phyloP scores from a whole-genome alignment of 2,329 filamentous ascomycete genomes.

The Penicillium aurantiogriseum region DNA sequence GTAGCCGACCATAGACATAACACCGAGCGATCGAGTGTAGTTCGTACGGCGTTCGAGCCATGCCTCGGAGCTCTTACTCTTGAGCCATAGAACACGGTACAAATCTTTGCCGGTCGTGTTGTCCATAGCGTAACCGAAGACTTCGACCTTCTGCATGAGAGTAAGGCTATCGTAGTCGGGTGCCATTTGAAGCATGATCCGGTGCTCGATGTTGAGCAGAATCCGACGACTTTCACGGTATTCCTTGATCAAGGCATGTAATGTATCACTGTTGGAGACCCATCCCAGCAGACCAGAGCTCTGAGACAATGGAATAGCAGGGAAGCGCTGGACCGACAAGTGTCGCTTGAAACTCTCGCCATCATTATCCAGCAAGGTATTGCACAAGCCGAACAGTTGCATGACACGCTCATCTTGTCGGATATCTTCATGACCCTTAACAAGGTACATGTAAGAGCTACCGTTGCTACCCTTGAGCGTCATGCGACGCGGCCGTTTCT shows the following conservation, averaged over 20 bases:
- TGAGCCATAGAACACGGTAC: constrained; percentile 96
- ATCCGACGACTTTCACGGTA: constrained; percentile 98
- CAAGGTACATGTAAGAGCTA: constrained; percentile 76
- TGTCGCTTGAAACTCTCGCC: constrained; percentile 96
- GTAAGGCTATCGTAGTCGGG: constrained; percentile 98
- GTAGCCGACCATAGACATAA: constrained; percentile 99
- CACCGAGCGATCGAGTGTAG: constrained; percentile 92
- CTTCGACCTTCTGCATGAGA: constrained; percentile 99
- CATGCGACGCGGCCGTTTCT: constrained; percentile 90
- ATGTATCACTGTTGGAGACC: constrained; percentile 95
- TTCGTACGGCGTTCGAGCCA: constrained; percentile 99
- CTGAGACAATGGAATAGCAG: constrained; percentile 94
- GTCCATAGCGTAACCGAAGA: constrained; percentile 97
- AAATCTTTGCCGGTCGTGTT: constrained; percentile 99
- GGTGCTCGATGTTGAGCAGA: constrained; percentile 96
- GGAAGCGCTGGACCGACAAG: constrained; percentile 91
- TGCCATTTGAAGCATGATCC: constrained; percentile 99
- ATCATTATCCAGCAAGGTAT: constrained; percentile 89
- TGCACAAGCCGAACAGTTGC: constrained; percentile 97
- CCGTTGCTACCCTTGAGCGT: constrained; percentile 88
- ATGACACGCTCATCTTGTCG: constrained; percentile 98
- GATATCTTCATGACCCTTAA: constrained; percentile 99
- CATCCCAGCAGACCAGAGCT: constrained; percentile 93
- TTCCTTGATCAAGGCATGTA: constrained; percentile 94
- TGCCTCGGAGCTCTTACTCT: constrained; percentile 95